Conservation (phyloP, 2,329 filamentous ascomycete species). For the Amauroascus niger region DNA sequence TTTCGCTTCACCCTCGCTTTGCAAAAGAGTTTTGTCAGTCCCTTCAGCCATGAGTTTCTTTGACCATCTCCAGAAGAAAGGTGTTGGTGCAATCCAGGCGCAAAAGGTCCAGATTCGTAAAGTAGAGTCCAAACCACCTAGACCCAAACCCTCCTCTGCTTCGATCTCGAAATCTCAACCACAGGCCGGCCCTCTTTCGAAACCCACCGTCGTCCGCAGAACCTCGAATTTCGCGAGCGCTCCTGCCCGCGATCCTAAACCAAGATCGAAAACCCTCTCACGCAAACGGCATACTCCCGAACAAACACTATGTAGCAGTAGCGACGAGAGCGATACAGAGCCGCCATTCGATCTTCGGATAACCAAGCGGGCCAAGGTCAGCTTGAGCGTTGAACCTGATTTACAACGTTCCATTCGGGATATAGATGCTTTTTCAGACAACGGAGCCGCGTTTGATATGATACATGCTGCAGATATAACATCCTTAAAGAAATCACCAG, state of each 20-base stretch:
- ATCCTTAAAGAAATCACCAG: conserved; percentile 34
- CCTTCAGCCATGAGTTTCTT: conserved; percentile 34
- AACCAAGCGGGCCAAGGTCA: conserved; percentile 35
- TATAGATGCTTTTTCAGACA: conserved; percentile 37
- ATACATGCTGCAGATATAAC: conserved; percentile 44
- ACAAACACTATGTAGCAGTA: conserved; percentile 33
- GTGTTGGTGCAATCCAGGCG: conserved; percentile 33
- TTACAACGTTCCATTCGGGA: conserved; percentile 38
- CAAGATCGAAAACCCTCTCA: conserved; percentile 17
- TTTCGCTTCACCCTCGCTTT: neutral
- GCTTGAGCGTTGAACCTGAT: conserved; percentile 37
- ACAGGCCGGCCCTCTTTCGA: conserved; percentile 5
- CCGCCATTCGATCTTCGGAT: conserved; percentile 29
- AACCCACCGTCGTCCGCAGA: conserved; percentile 1
- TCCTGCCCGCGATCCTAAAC: neutral
- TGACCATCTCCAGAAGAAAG: conserved; percentile 39
- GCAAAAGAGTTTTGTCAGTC: neutral
- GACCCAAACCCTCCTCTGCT: conserved; percentile 23
- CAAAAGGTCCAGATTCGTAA: conserved; percentile 37
- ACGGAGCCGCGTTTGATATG: conserved; percentile 33
- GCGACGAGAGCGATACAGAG: conserved; percentile 36
- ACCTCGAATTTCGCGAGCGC: neutral
- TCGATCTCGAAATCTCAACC: conserved; percentile 20
- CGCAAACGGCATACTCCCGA: conserved; percentile 34
- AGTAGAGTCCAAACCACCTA: conserved; percentile 30